Evolutionary conservation across 192 early-diverging fungal species (phyloP).

Genomic region (Funneliformis mosseae): DNA sequence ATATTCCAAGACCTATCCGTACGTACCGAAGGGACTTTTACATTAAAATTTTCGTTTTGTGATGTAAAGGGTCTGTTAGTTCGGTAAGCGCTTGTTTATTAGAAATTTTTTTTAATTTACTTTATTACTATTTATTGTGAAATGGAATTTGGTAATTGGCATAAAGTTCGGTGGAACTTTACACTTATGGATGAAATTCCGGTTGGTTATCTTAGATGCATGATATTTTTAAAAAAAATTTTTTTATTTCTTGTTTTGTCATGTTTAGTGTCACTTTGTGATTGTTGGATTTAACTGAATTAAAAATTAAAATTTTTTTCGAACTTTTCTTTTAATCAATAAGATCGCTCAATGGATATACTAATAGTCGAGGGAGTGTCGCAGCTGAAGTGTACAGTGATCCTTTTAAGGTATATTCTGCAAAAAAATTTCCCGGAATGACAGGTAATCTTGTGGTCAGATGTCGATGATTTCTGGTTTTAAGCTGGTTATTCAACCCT

Average conservation of each 20-base stretch:
- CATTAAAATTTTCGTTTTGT: slow-evolving; percentile 70
- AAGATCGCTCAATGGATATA: not conserved
- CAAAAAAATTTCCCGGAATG: slow-evolving; percentile 81
- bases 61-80: slow-evolving; percentile 60
- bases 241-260: too few species aligned
- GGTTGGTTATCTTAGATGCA: too few species aligned
- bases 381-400: slow-evolving; percentile 60
- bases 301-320: not conserved
- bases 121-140: slow-evolving; percentile 18
- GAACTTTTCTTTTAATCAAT: slow-evolving; percentile 28
- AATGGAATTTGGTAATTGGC: not conserved
- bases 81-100: slow-evolving; percentile 35
- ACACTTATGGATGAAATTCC: not conserved
- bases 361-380: slow-evolving; percentile 44
- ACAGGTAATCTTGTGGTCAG: slow-evolving; percentile 44
- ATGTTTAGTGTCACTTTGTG: too few species aligned
- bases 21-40: slow-evolving; percentile 72
- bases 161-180: not conserved
- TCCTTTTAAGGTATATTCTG: slow-evolving; percentile 71
- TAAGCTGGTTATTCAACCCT: not conserved
- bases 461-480: not conserved
- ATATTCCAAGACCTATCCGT: slow-evolving; percentile 81
- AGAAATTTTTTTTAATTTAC: slow-evolving; percentile 15
- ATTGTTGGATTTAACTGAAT: too few species aligned
- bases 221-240: too few species aligned